Base-by-base conservation (phyloP, 768 basidiomycete species). In the Rhizopogon vinicolor region DNA sequence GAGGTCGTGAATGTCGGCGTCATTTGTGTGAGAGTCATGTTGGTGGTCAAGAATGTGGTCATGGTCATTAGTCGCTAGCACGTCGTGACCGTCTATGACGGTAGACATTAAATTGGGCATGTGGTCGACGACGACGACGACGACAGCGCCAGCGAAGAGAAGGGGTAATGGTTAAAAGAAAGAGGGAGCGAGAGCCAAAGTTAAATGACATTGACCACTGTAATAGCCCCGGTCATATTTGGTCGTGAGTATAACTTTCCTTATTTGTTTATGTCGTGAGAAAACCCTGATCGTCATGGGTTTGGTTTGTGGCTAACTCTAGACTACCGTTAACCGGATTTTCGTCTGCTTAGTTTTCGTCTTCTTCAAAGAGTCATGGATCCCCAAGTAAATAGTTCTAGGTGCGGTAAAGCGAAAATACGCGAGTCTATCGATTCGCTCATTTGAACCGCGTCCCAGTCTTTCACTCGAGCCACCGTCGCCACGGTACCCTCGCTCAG, bases 1-100 rank as follows among this genome's bases (percentile, higher is more conserved):
- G 60, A 71, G 66, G 69, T 70, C 70, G 57, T 67, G 61, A 41
- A 62, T 43, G 68, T 70, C 64, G 10, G 66, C 54, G 60, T 69
- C 67, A 28, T 65, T 56, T 60, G 33, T 46, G 54, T 33, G 48
- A 42, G 19, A 54, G 69, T 71, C 68, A 53, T 69, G 60, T 12
- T 58, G 53, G 45, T 57, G 41, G 48, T 55, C 35, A 9, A 66
- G 61, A 43, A 60, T 44, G 14, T 41, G 5, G 42, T 50, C 28
- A 16, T 41, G 5, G 42, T 50, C 28, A 16, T 50, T 41, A 50
- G 60, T 52, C 50, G 63, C 44, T 18, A 65, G 63, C 14, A 67
- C 35, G 61, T 63, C 63, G 51, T 53, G 39, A 53, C 41, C 60
- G 56, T 52, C 63, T 44, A 63, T 42, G 56, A 61, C 53, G 5